Evolutionary conservation across 352 stramenopile species (phyloP).

Genomic region (Globisporangium paddicum): DNA sequence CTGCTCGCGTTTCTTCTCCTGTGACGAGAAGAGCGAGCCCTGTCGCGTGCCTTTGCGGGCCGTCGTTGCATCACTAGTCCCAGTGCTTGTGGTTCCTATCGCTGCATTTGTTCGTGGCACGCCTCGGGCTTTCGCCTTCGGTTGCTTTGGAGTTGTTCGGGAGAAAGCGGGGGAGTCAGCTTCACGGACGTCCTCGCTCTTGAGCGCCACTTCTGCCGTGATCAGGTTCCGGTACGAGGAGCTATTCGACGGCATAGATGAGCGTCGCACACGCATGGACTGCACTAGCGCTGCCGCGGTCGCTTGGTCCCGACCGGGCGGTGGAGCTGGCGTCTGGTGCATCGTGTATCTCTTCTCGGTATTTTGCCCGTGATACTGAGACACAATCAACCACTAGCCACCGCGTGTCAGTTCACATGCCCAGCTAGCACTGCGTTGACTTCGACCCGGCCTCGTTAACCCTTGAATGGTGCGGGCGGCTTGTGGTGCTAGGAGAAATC

Average conservation of each 20-base stretch:
- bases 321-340: neutral
- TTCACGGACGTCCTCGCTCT: constrained; percentile 6
- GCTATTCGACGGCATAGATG: neutral
- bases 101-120: neutral
- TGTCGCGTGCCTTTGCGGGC: constrained; percentile 3
- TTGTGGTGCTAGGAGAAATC: neutral
- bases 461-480: no score
- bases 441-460: neutral
- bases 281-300: neutral
- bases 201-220: neutral
- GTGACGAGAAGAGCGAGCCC: constrained; percentile 19
- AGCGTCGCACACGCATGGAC: constrained; percentile 8
- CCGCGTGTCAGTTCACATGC: neutral
- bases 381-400: neutral
- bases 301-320: constrained; percentile 2
- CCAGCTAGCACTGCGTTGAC: neutral
- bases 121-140: neutral
- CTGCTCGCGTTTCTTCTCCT: constrained; percentile 20
- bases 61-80: neutral
- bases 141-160: neutral
- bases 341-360: neutral
- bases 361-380: neutral
- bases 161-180: neutral
- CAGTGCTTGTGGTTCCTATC: neutral
- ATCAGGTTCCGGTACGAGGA: constrained; percentile 3